These are phyloP conservation scores for Bryum argenteum DNA, from an alignment of 225 moss, liverwort and hornwort species.

Conservation along the genomic window DNA sequence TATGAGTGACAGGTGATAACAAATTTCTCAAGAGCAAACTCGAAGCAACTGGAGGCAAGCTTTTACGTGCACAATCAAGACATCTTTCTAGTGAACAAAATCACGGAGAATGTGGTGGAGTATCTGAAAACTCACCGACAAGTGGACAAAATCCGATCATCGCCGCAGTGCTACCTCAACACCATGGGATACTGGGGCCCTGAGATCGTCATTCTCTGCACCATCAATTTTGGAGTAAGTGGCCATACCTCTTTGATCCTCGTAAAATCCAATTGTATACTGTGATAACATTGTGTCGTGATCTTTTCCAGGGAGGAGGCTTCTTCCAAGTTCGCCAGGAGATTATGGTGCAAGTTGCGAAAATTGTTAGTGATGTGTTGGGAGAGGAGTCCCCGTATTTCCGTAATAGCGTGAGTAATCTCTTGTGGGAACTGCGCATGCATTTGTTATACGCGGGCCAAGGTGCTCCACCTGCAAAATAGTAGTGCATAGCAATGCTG, in stretches of 20 bases:
- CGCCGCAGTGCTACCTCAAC: conserved; percentile 78
- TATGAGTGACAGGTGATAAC: conserved; percentile 64
- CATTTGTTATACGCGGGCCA: conserved; percentile 42
- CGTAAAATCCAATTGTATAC: neutral
- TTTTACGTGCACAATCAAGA: conserved; percentile 78
- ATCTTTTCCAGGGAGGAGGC: conserved; percentile 26
- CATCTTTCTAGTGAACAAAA: conserved; percentile 66
- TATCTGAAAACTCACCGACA: conserved; percentile 60
- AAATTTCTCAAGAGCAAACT: conserved; percentile 80
- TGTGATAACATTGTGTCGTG: neutral
- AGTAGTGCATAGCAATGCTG: conserved; percentile 16
- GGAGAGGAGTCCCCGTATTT: conserved; percentile 47
- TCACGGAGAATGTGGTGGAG: conserved; percentile 53
- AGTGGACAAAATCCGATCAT: conserved; percentile 47
- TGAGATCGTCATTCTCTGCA: conserved; percentile 55
- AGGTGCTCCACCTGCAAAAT: conserved; percentile 18
- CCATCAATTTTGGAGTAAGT: conserved; percentile 54
- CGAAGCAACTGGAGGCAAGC: conserved; percentile 69
- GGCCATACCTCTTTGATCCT: neutral
- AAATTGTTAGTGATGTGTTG: conserved; percentile 39
- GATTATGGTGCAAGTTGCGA: conserved; percentile 49
- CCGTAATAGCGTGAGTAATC: conserved; percentile 33
- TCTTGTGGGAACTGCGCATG: conserved; percentile 50
- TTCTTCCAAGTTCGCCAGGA: conserved; percentile 48
- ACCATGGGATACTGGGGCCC: conserved; percentile 47